Conservation (phyloP, 805 yeast species). For the Saccharomycopsis synnaedendra region DNA sequence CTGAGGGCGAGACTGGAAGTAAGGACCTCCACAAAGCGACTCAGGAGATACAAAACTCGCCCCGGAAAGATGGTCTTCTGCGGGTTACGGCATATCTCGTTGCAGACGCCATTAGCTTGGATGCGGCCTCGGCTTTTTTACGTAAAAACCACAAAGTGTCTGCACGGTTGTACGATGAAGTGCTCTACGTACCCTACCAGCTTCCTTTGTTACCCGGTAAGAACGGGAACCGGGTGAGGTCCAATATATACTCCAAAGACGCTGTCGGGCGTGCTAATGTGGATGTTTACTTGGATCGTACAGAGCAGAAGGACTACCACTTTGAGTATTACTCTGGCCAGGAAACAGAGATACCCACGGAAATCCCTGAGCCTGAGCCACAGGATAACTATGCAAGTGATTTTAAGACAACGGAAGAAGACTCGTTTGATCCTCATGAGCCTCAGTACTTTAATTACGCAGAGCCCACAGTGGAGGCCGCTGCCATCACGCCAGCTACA, state of each 20-base stretch:
- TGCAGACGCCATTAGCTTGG: constrained; percentile 69
- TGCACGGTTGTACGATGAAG: constrained; percentile 85
- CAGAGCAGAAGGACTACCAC: constrained; percentile 85
- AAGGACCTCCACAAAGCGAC: constrained; percentile 18
- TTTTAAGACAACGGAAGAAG: constrained; percentile 23
- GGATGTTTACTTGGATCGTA: constrained; percentile 67
- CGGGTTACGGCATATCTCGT: constrained; percentile 89
- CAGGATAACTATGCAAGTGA: constrained; percentile 20
- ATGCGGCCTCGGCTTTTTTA: constrained; percentile 52
- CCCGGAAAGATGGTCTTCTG: constrained; percentile 48
- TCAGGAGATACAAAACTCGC: constrained; percentile 46
- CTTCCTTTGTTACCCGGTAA: constrained; percentile 80
- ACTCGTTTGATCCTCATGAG: constrained; percentile 81
- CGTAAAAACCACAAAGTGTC: constrained; percentile 65
- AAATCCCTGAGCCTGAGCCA: not conserved
- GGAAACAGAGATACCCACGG: constrained; percentile 4
- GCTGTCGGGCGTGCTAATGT: constrained; percentile 34
- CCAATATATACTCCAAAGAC: constrained; percentile 37
- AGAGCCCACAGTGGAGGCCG: constrained; percentile 16
- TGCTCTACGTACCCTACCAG: constrained; percentile 81
- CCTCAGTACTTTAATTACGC: constrained; percentile 72
- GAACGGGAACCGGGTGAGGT: constrained; percentile 64
- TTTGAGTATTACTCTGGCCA: constrained; percentile 79
- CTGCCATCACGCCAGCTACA: constrained; percentile 10
- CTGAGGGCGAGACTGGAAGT: constrained; percentile 30